Evolutionary conservation across 306 rosid genomes (phyloP), one percentile per base, ranked within the genome.

Genomic region (Prunus armeniaca): DNA sequence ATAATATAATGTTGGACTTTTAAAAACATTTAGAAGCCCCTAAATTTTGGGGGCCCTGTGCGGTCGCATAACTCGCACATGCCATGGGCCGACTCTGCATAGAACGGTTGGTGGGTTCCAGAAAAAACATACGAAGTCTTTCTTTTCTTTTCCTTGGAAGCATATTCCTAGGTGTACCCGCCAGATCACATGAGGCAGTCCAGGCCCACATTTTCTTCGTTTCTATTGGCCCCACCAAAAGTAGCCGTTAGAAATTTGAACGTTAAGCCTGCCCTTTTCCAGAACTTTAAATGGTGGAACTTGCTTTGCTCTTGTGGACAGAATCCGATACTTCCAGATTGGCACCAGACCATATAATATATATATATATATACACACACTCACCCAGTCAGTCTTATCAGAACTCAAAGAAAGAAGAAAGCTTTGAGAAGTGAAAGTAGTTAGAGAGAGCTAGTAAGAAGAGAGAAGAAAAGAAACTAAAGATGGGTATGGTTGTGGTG

Each of bases 401-500:
- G 17, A 65, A 65, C 50, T 9, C 49, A 9, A 34, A 8, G 10
- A 34, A 34, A 25, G 69, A 13, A 60, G 65, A 25, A 6, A 27
- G 25, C 15, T 65, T 38, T 34, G 69, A 65, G 50, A 34, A 34
- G 49, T 34, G 69, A 10, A 60, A n/a, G 56, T 24, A 22, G 66
- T 30, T 30, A 14, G 4, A 63, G 14, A 1, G 43, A 38, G 43
- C 43, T 38, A 38, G 9, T 38, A 34, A 63, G 19, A 15, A 0
- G 60, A 61, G 14, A 20, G 5, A 32, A 49, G 32, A 49, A 50
- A 27, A 34, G 54, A 49, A 67, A 34, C 41, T 5, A 34, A 78
- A 84, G 61, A 92, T 94, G 98, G 98, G 98, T 2, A 79, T 94
- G 95, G 95, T 91, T 62, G 89, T 90, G 80, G 95, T 94, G 79